phyloP scores from a whole-genome alignment of 306 rosid genomes.

The Hippophae gyantsensis region DNA sequence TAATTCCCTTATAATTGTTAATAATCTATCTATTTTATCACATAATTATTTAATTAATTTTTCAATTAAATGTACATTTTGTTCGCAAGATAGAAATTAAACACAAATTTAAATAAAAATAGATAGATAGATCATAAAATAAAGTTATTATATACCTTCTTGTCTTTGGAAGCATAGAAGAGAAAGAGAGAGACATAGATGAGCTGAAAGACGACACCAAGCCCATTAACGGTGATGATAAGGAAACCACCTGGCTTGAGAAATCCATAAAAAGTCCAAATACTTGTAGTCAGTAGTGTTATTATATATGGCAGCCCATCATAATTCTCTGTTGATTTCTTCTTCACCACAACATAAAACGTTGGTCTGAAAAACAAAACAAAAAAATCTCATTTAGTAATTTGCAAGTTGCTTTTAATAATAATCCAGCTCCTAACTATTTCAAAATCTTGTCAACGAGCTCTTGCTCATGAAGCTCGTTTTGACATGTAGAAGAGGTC shows the following conservation, averaged over 20 bases:
- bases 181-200: constrained; percentile 34
- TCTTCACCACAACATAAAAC: constrained; percentile 38
- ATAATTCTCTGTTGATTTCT: constrained; percentile 41
- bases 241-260: constrained; percentile 36
- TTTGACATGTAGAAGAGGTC: too few relatives aligned
- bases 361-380: constrained; percentile 25
- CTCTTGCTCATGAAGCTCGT: too few relatives aligned
- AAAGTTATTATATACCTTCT: constrained; percentile 21
- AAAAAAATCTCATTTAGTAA: neutral
- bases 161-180: constrained; percentile 36
- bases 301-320: constrained; percentile 37
- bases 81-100: neutral
- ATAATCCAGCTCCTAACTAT: too few relatives aligned
- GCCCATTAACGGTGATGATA: constrained; percentile 37
- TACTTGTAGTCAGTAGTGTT: constrained; percentile 35
- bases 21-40: neutral
- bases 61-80: too few relatives aligned
- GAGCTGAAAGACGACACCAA: constrained; percentile 32
- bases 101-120: neutral
- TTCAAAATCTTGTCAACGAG: too few relatives aligned
- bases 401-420: neutral
- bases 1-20: neutral
- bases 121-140: neutral
- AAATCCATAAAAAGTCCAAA: constrained; percentile 51
- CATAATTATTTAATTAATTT: too few relatives aligned